phyloP scores from a whole-genome alignment of 306 rosid genomes.

The Delonix regia region DNA sequence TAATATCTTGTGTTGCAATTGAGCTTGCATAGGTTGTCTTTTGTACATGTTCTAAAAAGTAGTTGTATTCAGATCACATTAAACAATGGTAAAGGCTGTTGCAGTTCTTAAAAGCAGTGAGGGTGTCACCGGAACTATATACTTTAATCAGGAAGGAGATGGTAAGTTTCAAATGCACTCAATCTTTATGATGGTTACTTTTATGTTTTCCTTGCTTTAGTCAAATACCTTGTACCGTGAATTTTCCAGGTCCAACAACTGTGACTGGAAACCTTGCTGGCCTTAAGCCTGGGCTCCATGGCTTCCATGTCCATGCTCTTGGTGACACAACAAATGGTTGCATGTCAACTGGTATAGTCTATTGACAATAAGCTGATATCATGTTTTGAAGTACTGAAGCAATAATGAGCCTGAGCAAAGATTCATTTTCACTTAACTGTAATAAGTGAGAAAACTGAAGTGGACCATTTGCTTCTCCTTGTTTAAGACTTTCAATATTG shows the following conservation, averaged over 20 bases:
- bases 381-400: not conserved
- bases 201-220: not conserved
- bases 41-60: not conserved
- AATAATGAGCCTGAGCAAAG: not conserved
- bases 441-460: not conserved
- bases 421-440: not conserved
- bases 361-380: not conserved
- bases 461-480: not conserved
- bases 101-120: not conserved
- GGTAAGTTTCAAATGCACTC: conserved; percentile 46
- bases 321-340: conserved; percentile 98
- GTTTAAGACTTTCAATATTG: not conserved
- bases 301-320: conserved; percentile 91
- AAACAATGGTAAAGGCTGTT: conserved; percentile 8
- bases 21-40: not conserved
- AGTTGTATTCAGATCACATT: conserved; percentile 4
- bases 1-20: not conserved
- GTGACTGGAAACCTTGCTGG: conserved; percentile 78
- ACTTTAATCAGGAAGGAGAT: conserved; percentile 28
- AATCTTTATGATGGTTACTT: not conserved
- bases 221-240: conserved; percentile 15
- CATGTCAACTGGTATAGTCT: conserved; percentile 81
- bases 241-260: conserved; percentile 68
- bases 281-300: conserved; percentile 89
- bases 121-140: conserved; percentile 8